Conservation (phyloP, 495 filamentous ascomycete species). For the Neurospora discreta region DNA sequence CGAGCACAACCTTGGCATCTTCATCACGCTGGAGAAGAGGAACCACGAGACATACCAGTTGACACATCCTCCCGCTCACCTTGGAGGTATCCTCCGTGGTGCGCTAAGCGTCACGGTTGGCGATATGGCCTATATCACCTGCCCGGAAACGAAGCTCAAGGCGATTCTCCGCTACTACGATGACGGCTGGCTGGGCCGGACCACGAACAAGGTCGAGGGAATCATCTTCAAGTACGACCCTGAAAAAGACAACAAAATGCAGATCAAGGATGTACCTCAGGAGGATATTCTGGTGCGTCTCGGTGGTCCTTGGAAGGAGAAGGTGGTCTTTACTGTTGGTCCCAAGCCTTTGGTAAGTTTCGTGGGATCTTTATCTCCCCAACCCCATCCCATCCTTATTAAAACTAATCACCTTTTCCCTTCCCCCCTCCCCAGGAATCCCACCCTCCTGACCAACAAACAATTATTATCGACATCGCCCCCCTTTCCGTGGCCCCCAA, state of each 20-base stretch:
- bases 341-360: constrained; percentile 39
- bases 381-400: neutral
- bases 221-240: constrained; percentile 84
- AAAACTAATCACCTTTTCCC: no score
- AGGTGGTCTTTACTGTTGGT: constrained; percentile 40
- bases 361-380: neutral
- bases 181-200: constrained; percentile 86
- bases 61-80: constrained; percentile 86
- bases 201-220: constrained; percentile 84
- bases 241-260: constrained; percentile 61
- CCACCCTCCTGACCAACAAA: constrained; percentile 47
- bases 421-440: constrained; percentile 16
- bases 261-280: constrained; percentile 74
- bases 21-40: constrained; percentile 70
- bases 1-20: constrained; percentile 90
- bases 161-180: constrained; percentile 85
- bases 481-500: constrained; percentile 71
- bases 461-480: constrained; percentile 70
- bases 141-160: constrained; percentile 77
- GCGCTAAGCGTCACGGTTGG: constrained; percentile 75
- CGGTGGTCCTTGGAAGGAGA: constrained; percentile 68
- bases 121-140: constrained; percentile 77
- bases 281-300: constrained; percentile 75
- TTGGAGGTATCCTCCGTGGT: constrained; percentile 79
- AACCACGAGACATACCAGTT: constrained; percentile 87